Conservation (phyloP, 2,329 filamentous ascomycete species). For the Cladosporium halotolerans region DNA sequence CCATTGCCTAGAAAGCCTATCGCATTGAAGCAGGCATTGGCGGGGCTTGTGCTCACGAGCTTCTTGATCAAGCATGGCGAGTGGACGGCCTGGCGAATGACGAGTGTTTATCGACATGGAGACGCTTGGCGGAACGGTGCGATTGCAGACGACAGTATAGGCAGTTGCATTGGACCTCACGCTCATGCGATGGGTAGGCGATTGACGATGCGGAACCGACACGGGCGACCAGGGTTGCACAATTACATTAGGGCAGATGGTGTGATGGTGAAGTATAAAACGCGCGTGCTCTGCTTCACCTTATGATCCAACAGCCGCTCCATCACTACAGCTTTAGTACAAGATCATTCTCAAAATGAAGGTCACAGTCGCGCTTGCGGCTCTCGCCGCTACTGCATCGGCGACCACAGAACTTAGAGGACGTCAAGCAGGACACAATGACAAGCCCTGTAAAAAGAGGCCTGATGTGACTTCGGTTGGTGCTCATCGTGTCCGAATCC, state of each 20-base stretch:
- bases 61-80: conserved; percentile 7
- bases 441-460: conserved; percentile 5
- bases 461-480: conserved; percentile 6
- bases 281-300: not conserved
- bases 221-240: not conserved
- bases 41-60: conserved; percentile 5
- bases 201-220: conserved; percentile 2
- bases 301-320: not conserved
- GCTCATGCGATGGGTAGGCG: not conserved
- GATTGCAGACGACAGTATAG: not conserved
- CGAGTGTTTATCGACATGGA: not conserved
- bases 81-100: not conserved
- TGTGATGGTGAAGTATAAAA: conserved; percentile 3
- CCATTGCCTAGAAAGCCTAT: conserved; percentile 7
- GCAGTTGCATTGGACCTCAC: not conserved
- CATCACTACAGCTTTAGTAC: not conserved
- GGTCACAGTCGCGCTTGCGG: conserved; percentile 8
- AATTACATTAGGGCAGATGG: not conserved
- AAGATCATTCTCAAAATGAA: conserved; percentile 7
- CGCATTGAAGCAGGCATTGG: conserved; percentile 6
- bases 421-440: conserved; percentile 8
- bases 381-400: conserved; percentile 6
- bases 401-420: not conserved
- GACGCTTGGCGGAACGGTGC: not conserved
- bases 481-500: not conserved